A percentile compares a stretch with the other conserved stretches of the same genome.
Evolutionary conservation across 176 grass and related monocot species (phyloP).

Genomic region (Coix lacrymajobi): DNA sequence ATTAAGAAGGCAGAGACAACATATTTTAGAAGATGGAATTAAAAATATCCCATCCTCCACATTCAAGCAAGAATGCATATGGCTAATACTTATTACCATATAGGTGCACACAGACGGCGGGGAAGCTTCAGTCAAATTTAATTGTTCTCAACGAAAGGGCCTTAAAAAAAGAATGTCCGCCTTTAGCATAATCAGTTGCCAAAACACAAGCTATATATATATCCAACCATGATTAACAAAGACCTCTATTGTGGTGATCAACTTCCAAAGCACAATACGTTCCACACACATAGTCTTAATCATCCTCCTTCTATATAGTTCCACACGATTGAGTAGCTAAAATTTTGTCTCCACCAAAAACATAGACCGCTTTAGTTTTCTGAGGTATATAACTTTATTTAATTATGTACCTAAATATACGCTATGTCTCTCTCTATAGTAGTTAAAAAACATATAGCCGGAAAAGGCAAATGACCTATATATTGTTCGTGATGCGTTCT

Average conservation of each 20-base stretch:
- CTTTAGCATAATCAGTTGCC: not conserved
- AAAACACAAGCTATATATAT: not conserved
- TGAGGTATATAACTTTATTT: too few species aligned
- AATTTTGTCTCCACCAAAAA: too few species aligned
- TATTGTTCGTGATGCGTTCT: not conserved
- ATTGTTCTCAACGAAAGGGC: not conserved
- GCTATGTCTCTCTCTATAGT: too few species aligned
- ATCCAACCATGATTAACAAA: not conserved
- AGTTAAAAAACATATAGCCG: too few species aligned
- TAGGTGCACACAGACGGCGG: not conserved
- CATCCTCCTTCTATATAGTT: not conserved
- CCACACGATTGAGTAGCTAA: not conserved
- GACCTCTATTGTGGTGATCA: not conserved
- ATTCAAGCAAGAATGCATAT: not conserved
- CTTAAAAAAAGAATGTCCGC: not conserved
- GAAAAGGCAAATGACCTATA: too few species aligned
- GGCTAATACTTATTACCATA: not conserved
- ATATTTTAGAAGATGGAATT: not conserved
- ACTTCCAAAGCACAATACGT: not conserved
- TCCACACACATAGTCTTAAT: not conserved
- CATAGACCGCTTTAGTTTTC: too few species aligned
- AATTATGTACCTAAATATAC: too few species aligned
- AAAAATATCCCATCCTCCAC: not conserved
- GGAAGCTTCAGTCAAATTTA: not conserved
- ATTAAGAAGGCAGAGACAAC: slow-evolving; percentile 39